Percentiles rank a stretch among this genome's conserved stretches.
These are phyloP conservation scores for Leccinellum albellum DNA, from an alignment of 768 basidiomycete species.

Conservation along the genomic window DNA sequence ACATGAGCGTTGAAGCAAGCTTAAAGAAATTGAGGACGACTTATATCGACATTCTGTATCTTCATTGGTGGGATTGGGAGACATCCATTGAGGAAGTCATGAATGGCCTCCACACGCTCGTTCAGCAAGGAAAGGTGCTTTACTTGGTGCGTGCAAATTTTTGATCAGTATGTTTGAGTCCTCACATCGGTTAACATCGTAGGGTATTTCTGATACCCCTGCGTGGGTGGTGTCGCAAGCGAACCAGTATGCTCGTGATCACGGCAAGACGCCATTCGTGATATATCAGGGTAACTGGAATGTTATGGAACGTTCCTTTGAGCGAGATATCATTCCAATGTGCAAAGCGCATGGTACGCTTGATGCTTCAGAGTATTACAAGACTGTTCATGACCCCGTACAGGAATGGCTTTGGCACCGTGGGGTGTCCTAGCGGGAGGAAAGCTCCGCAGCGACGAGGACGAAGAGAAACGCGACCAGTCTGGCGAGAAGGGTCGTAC, in stretches of 20 bases:
- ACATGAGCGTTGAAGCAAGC: constrained; percentile 34
- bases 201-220: constrained; percentile 33
- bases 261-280: constrained; percentile 43
- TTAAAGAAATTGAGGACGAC: constrained; percentile 23
- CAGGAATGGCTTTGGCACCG: constrained; percentile 35
- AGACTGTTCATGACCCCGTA: background rate
- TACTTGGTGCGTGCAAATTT: constrained; percentile 24
- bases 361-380: too few species aligned
- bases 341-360: constrained; percentile 22
- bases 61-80: constrained; percentile 36
- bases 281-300: constrained; percentile 42
- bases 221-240: constrained; percentile 40
- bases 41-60: constrained; percentile 21
- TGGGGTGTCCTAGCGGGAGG: constrained; percentile 36
- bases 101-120: constrained; percentile 36
- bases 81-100: constrained; percentile 41
- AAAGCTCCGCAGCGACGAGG: constrained; percentile 30
- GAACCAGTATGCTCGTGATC: constrained; percentile 40
- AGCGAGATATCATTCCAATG: constrained; percentile 43
- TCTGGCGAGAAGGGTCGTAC: constrained; percentile 14
- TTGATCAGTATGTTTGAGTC: too few species aligned
- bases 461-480: constrained; percentile 26
- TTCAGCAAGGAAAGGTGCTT: constrained; percentile 37
- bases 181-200: background rate
- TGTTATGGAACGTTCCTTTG: constrained; percentile 36